Percentiles rank a stretch among this genome's conserved stretches.
Evolutionary conservation across 495 filamentous ascomycete species (phyloP).

Genomic region (Sordaria brevicollis): DNA sequence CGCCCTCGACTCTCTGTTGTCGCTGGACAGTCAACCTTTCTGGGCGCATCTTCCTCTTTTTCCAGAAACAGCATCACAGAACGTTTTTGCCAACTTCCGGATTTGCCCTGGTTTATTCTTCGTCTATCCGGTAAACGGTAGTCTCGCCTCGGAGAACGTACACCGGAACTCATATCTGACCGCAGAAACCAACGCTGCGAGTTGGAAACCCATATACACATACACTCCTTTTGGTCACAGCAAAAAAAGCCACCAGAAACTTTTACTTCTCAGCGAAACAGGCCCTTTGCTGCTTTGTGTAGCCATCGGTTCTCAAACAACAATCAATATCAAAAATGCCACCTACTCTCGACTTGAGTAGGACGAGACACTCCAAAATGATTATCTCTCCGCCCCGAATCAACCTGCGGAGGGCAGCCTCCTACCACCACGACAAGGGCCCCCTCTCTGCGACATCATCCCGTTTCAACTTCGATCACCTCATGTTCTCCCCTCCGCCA

Average conservation of each 20-base stretch:
- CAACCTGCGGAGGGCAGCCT: constrained; percentile 38
- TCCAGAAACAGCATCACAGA: neutral
- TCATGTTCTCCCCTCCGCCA: constrained; percentile 51
- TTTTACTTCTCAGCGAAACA: neutral
- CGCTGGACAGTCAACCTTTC: neutral
- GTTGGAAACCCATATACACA: neutral
- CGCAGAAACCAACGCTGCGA: neutral
- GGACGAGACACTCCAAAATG: constrained; percentile 38
- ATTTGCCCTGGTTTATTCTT: neutral
- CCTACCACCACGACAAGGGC: constrained; percentile 37
- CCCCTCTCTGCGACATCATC: constrained; percentile 45
- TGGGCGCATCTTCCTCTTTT: neutral
- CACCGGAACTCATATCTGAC: neutral
- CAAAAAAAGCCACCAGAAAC: neutral
- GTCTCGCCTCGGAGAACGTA: neutral
- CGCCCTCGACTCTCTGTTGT: neutral
- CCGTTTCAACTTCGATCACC: constrained; percentile 49
- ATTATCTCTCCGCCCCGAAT: constrained; percentile 39
- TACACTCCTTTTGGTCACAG: neutral
- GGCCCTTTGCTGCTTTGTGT: neutral
- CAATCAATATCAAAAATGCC: constrained; percentile 27
- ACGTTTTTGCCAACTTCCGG: neutral
- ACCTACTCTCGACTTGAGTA: constrained; percentile 38
- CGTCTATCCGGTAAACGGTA: neutral
- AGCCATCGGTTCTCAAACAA: neutral